Evolutionary conservation across 2,329 filamentous ascomycete species (phyloP).

Genomic region (Aspergillus sp.): DNA sequence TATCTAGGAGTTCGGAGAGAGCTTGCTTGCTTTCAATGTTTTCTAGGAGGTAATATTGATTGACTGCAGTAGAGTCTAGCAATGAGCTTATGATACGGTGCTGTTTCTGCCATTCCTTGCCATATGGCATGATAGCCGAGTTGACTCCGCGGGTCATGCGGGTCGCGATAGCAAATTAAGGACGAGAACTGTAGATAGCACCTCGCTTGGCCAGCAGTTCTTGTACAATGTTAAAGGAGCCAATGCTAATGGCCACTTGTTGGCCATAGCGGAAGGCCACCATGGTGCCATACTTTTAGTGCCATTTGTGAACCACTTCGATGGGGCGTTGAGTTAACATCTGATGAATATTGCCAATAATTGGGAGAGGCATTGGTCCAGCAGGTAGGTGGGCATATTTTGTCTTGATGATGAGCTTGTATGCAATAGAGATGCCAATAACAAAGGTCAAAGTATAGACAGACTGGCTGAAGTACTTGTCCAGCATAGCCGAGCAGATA

Average conservation of each 20-base stretch:
- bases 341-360: constrained; percentile 1
- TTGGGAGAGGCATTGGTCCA: not conserved
- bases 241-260: not conserved
- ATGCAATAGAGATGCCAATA: not conserved
- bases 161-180: not conserved
- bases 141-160: not conserved
- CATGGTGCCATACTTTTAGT: not conserved
- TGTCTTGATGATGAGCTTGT: not conserved
- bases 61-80: constrained; percentile 29
- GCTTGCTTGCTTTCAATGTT: constrained; percentile 52
- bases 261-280: not conserved
- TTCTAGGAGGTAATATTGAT: constrained; percentile 45
- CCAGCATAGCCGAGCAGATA: not conserved
- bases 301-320: not conserved
- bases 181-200: not conserved
- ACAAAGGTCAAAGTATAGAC: not conserved
- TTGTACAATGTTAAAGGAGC: not conserved
- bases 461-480: not conserved
- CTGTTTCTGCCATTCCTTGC: constrained; percentile 25
- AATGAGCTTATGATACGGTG: constrained; percentile 43
- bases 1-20: constrained; percentile 42
- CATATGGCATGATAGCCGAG: not conserved
- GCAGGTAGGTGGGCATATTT: not conserved
- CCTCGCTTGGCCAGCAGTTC: not conserved
- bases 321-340: not conserved